Percentiles rank a stretch among this genome's conserved stretches.
Evolutionary conservation across 2,329 filamentous ascomycete species (phyloP).

Genomic region (Sarocladiaceae sp.): DNA sequence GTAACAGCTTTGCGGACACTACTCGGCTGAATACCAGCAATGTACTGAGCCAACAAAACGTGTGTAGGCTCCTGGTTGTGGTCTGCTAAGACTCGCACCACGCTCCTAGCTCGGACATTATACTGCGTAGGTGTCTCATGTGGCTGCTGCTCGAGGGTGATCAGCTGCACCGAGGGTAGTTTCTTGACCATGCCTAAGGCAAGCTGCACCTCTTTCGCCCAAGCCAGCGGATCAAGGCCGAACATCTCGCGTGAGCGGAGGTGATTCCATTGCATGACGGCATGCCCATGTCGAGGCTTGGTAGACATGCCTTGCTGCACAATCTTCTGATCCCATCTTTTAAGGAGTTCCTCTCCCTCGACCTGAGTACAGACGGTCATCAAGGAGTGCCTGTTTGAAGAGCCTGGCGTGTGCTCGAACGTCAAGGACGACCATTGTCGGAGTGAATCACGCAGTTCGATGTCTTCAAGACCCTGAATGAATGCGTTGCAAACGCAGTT

Average conservation of each 20-base stretch:
- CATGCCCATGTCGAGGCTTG: constrained; percentile 25
- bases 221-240: constrained; percentile 42
- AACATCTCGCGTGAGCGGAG: constrained; percentile 35
- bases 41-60: constrained; percentile 38
- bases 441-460: constrained; percentile 40
- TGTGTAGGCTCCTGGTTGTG: background rate
- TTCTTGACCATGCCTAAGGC: constrained; percentile 45
- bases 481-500: constrained; percentile 51
- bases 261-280: constrained; percentile 41
- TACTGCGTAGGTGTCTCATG: constrained; percentile 50
- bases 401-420: constrained; percentile 22
- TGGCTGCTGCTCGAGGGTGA: constrained; percentile 48
- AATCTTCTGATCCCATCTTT: constrained; percentile 21
- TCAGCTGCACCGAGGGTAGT: constrained; percentile 48
- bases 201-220: constrained; percentile 49
- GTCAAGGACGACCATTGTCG: constrained; percentile 42
- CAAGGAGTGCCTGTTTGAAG: constrained; percentile 41
- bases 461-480: constrained; percentile 47
- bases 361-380: constrained; percentile 48
- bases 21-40: constrained; percentile 46
- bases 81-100: constrained; percentile 16
- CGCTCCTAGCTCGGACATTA: constrained; percentile 32
- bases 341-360: constrained; percentile 51
- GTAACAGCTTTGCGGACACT: constrained; percentile 40
- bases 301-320: constrained; percentile 16